Evolutionary conservation across 768 basidiomycete genomes (phyloP), one percentile per base, ranked within the genome.

Genomic region (Saitozyma podzolica): DNA sequence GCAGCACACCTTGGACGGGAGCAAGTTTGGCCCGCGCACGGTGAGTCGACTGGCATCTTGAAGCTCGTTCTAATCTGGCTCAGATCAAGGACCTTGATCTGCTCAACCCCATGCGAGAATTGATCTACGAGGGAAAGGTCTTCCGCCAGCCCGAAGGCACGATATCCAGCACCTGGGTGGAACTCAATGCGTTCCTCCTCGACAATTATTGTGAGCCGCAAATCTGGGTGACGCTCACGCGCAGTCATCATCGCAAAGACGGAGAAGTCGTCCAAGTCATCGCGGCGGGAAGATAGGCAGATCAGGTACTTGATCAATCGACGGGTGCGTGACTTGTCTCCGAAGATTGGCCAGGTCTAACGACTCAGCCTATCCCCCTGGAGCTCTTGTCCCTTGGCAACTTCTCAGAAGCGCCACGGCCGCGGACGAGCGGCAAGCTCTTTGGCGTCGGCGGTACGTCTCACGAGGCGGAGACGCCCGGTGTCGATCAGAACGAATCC

Each of bases 141-240:
- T 84, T 89, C 56, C 85, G 92, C 54, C 92, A 93, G 69, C 90
- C 92, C 13, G 93, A 96, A 63, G 70, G 69, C 39, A 87, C 88
- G 40, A 91, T 90, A 11, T 86, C 92, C 66, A 62, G 72, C 65
- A 90, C 88, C 48, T 95, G 92, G 91, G 87, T 86, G 50, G 93
- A 97, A 78, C 84, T 95, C 8, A 89, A 88, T 65, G 89, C 95
- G 8, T 83, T 97, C 57, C 82, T 99, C 3, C 96, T 99, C 70
- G 96, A 99, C 79, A 92, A 98, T 72, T 99, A 97, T 70, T 79
- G 92, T 92, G 62, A 79, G 90, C 81, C 13, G 37, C 8, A 37
- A 13, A 9, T 14, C 16, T 37, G 3, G 20, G 9, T 20, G 19
- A 53, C 6, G 48, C 54, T 56, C 47, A 56, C 43, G 20, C 2